phyloP scores from a whole-genome alignment of 176 grass and related monocot species.

The Urochloa ruziziensis region DNA sequence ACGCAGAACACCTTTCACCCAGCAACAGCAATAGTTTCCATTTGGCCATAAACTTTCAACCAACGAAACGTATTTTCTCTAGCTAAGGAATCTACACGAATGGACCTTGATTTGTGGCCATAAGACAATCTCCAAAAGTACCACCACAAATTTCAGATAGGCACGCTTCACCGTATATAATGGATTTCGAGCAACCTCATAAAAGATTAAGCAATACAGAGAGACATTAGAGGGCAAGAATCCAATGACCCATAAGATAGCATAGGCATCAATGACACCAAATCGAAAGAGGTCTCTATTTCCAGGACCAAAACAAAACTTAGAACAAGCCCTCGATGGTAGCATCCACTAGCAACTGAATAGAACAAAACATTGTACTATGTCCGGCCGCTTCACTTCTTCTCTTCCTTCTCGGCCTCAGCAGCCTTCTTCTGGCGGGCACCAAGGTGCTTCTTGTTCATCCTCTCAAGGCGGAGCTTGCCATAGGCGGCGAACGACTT shows the following conservation, averaged over 20 bases:
- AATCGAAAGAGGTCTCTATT: conserved; percentile 28
- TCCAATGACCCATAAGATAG: not conserved
- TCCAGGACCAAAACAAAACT: conserved; percentile 45
- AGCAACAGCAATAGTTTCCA: no score
- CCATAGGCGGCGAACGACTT: conserved; percentile 67
- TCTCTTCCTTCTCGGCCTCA: conserved; percentile 90
- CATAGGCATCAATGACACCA: not conserved
- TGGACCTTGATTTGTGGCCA: no score
- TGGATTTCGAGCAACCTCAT: no score
- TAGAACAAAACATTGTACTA: not conserved
- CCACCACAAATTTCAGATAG: no score
- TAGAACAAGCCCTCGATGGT: not conserved
- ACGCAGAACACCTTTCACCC: no score
- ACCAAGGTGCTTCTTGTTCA: conserved; percentile 81
- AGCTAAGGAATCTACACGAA: no score
- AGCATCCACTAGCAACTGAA: conserved; percentile 31
- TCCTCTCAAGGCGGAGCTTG: conserved; percentile 85
- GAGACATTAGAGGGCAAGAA: not conserved
- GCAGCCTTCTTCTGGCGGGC: conserved; percentile 79
- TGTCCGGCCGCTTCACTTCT: conserved; percentile 60
- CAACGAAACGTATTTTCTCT: no score
- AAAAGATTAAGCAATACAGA: no score
- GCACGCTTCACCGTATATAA: no score
- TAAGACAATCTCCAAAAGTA: no score
- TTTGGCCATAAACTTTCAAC: no score